Base-by-base conservation (phyloP, 2,329 filamentous ascomycete species). In the Lachnum nothofagi region DNA sequence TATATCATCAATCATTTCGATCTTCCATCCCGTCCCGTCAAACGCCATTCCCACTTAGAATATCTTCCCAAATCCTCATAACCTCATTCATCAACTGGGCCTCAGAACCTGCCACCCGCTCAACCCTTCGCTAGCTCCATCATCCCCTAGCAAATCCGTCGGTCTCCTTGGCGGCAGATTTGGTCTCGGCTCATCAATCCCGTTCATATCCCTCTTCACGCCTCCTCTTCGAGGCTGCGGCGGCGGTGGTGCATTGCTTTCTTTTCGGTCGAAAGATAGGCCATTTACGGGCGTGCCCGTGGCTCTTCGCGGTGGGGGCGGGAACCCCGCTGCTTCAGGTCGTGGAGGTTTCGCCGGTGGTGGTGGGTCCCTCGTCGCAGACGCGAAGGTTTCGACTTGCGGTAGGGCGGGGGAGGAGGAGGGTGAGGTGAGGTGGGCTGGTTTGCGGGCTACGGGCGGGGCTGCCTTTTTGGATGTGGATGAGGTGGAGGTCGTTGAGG, bases 371-470 rank as follows among this genome's bases (percentile, higher is more conserved):
- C 46, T 50, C 20, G 53, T 38, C 19, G 53, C 34, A 17, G 50
- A 41, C 14, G 51, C 29, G 8, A 55, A 49, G 4, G 58, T 56
- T 24, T 41, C 37, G n/a, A 48, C 24, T 4, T 39, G 46, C 5
- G 60, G 57, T 6, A 56, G 8, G 14, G 58, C 49, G 4, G 57
- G 54, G 14, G 53, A 53, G 3, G 55, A 46, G n/a, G 54, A 49
- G 10, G 58, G 56, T 5, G 55, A 52, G 23, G 56, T 58, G 12
- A 67, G 56, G 48, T 66, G 63, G 5, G 61, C 42, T 14, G 65
- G 65, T 48, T 67, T 67, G 22, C 55, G 56, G 5, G 57, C 63
- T 2, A 66, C 52, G 1, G 63, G 65, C 24, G 65, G 65, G n/a
- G 62, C 50, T 3, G 56, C 55, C 48, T 62, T 65, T 31, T 61